Evolutionary conservation across 495 filamentous ascomycete genomes (phyloP).

Genomic region (Xylaria sp.): DNA sequence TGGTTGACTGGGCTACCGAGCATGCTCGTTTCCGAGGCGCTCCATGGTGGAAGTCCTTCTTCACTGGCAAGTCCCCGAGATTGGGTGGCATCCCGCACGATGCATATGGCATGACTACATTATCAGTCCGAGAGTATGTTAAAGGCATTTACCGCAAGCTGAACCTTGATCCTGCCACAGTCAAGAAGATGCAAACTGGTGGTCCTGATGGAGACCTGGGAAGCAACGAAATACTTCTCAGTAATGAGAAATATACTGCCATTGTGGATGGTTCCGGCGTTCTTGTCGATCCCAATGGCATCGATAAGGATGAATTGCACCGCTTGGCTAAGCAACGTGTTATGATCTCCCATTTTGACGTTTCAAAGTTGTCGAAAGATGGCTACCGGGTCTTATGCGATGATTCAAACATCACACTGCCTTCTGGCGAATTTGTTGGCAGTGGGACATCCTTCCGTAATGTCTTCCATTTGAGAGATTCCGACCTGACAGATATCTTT

Average conservation of each 20-base stretch:
- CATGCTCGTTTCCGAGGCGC: constrained; percentile 88
- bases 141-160: constrained; percentile 97
- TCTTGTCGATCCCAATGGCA: constrained; percentile 87
- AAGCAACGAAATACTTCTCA: constrained; percentile 95
- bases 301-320: constrained; percentile 82
- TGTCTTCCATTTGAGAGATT: constrained; percentile 87
- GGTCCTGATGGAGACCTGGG: constrained; percentile 96
- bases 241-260: constrained; percentile 90
- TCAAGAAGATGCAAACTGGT: constrained; percentile 95
- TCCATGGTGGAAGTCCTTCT: constrained; percentile 99
- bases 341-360: constrained; percentile 90
- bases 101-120: constrained; percentile 94
- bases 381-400: constrained; percentile 95
- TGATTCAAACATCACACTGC: constrained; percentile 83
- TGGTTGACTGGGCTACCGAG: constrained; percentile 97
- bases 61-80: constrained; percentile 96
- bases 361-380: constrained; percentile 80
- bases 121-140: constrained; percentile 95
- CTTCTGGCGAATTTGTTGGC: constrained; percentile 81
- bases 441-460: constrained; percentile 98
- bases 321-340: constrained; percentile 84
- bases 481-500: constrained; percentile 80
- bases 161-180: constrained; percentile 78
- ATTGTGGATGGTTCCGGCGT: constrained; percentile 97
- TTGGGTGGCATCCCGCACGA: constrained; percentile 97